phyloP scores from a whole-genome alignment of 768 basidiomycete species.

The Coprinellus micaceus region DNA sequence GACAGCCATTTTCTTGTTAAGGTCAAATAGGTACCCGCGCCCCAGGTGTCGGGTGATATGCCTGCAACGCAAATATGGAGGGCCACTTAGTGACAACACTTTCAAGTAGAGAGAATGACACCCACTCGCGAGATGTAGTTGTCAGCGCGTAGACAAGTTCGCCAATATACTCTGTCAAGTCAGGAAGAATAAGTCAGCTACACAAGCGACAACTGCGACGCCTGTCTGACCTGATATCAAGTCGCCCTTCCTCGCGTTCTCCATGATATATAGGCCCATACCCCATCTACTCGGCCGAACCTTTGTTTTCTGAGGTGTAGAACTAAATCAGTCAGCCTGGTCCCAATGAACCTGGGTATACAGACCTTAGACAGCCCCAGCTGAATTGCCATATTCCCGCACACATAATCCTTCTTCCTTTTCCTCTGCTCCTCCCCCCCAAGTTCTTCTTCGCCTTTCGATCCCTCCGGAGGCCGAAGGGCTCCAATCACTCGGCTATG shows the following conservation, averaged over 20 bases:
- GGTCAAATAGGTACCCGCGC: slow-evolving; percentile 16
- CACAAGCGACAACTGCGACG: neutral
- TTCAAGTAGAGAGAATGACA: neutral
- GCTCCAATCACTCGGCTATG: no score
- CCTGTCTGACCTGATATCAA: slow-evolving; percentile 10
- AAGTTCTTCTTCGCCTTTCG: no score
- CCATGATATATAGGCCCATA: slow-evolving; percentile 11
- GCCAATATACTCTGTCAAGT: slow-evolving; percentile 13
- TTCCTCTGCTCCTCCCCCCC: neutral
- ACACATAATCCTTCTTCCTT: neutral
- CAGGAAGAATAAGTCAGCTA: neutral
- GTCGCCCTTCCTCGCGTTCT: slow-evolving; percentile 9
- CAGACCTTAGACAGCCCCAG: slow-evolving; percentile 8
- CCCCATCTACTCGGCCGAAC: slow-evolving; percentile 11
- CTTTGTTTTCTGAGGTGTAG: neutral
- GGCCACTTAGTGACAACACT: neutral
- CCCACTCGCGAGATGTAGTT: slow-evolving; percentile 14
- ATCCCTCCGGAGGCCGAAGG: no score
- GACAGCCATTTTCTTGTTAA: slow-evolving; percentile 10
- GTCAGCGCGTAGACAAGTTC: slow-evolving; percentile 15
- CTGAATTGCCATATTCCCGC: slow-evolving; percentile 7
- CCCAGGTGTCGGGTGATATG: slow-evolving; percentile 6
- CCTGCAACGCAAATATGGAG: neutral
- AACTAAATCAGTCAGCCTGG: neutral
- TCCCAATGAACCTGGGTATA: neutral